Conservation (phyloP, 2,329 filamentous ascomycete genomes). For the Ophiobolus disseminans region DNA sequence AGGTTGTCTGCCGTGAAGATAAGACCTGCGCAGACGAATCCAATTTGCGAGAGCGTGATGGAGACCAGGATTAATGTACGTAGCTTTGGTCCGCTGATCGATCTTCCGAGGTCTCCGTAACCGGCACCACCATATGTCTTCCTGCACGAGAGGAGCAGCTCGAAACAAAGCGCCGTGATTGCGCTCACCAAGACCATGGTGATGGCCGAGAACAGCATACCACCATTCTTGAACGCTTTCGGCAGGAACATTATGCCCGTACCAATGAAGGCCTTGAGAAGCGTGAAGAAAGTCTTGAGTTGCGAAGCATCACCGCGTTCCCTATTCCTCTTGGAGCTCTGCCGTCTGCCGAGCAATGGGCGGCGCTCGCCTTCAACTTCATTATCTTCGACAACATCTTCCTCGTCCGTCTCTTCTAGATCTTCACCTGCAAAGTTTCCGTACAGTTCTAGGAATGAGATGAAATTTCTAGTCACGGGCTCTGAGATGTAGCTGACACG, state of each 20-base stretch:
- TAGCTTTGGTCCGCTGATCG: slow-evolving; percentile 69
- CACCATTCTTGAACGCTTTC: slow-evolving; percentile 80
- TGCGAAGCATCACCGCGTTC: slow-evolving; percentile 68
- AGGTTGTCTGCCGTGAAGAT: slow-evolving; percentile 81
- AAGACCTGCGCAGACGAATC: slow-evolving; percentile 78
- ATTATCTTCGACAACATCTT: slow-evolving; percentile 60
- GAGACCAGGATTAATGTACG: slow-evolving; percentile 71
- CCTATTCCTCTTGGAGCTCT: slow-evolving; percentile 57
- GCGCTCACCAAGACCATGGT: slow-evolving; percentile 70
- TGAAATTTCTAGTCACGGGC: slow-evolving; percentile 72
- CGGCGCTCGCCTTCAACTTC: slow-evolving; percentile 63
- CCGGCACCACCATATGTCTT: slow-evolving; percentile 70
- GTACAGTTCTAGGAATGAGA: slow-evolving; percentile 78
- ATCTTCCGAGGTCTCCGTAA: slow-evolving; percentile 75
- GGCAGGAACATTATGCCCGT: slow-evolving; percentile 84
- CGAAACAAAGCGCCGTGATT: slow-evolving; percentile 74
- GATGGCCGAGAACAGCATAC: slow-evolving; percentile 75
- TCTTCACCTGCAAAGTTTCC: slow-evolving; percentile 80
- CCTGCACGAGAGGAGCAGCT: slow-evolving; percentile 73
- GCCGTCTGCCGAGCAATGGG: slow-evolving; percentile 66
- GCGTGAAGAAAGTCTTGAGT: slow-evolving; percentile 78
- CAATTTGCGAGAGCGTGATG: slow-evolving; percentile 76
- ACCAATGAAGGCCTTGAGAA: slow-evolving; percentile 79
- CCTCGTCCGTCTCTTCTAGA: slow-evolving; percentile 64
- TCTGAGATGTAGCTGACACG: slow-evolving; percentile 54